Evolutionary conservation across 2,329 filamentous ascomycete species (phyloP).

Genomic region (Colletotrichum brevisporum): DNA sequence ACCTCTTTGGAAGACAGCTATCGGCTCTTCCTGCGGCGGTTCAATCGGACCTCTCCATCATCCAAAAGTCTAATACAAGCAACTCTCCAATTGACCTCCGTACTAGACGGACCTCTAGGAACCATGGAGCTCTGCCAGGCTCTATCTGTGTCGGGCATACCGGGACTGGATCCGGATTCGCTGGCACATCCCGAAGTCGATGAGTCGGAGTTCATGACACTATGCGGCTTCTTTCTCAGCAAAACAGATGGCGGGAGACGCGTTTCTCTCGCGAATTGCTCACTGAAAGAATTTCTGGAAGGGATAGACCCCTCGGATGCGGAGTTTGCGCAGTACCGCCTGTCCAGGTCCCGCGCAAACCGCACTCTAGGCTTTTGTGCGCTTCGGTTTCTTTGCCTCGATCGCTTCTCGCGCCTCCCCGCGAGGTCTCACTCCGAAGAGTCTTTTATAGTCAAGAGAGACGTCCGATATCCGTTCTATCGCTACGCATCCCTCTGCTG

Average conservation of each 20-base stretch:
- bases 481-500: constrained; percentile 12
- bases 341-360: background rate
- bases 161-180: background rate
- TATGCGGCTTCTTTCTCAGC: constrained; percentile 2
- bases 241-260: background rate
- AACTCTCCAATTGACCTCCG: background rate
- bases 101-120: background rate
- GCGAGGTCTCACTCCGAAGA: constrained; percentile 7
- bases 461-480: constrained; percentile 12
- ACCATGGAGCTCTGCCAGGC: constrained; percentile 25
- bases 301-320: background rate
- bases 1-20: background rate
- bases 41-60: background rate
- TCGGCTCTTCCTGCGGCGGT: background rate
- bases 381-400: background rate
- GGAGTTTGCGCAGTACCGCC: background rate
- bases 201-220: constrained; percentile 4
- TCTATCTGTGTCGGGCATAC: background rate
- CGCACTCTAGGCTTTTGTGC: background rate
- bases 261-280: background rate
- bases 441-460: background rate
- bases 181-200: constrained; percentile 18
- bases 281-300: constrained; percentile 5
- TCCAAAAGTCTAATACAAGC: background rate
- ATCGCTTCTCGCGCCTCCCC: constrained; percentile 10